Percentiles rank a stretch among this genome's conserved stretches.
These are phyloP conservation scores for Sugiyamaella sp. DNA, from an alignment of 1,139 yeast species.

Conservation along the genomic window DNA sequence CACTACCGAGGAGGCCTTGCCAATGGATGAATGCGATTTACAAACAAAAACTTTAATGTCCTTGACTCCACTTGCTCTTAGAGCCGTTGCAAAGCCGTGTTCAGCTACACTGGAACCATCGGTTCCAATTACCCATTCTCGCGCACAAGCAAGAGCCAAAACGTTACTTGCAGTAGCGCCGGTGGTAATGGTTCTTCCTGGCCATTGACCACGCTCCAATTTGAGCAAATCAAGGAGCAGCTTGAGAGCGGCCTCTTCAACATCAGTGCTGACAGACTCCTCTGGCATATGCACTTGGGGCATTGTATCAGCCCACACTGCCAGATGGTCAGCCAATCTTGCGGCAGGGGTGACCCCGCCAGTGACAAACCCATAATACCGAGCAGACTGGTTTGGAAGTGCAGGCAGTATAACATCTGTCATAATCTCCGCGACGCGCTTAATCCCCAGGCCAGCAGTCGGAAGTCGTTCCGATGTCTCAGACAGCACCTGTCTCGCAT, in stretches of 20 bases:
- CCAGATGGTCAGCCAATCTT: constrained; percentile 34
- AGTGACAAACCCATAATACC: constrained; percentile 38
- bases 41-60: constrained; percentile 32
- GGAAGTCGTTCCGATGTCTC: constrained; percentile 18
- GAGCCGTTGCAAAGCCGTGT: constrained; percentile 28
- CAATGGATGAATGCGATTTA: constrained; percentile 34
- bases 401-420: constrained; percentile 29
- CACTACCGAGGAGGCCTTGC: constrained; percentile 35
- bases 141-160: constrained; percentile 33
- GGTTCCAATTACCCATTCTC: constrained; percentile 30
- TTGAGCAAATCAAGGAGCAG: constrained; percentile 32
- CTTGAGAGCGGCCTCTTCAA: constrained; percentile 32
- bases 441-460: constrained; percentile 29
- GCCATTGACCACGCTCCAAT: constrained; percentile 27
- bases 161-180: constrained; percentile 39
- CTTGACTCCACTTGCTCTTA: constrained; percentile 26
- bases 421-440: constrained; percentile 24
- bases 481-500: constrained; percentile 16
- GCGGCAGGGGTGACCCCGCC: constrained; percentile 40
- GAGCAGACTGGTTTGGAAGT: constrained; percentile 31
- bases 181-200: constrained; percentile 34
- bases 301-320: constrained; percentile 33
- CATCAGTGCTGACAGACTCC: constrained; percentile 32
- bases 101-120: constrained; percentile 20
- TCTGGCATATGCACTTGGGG: constrained; percentile 29